phyloP scores from a whole-genome alignment of 208 protist species.

The Trypanosomatidae sp. region DNA sequence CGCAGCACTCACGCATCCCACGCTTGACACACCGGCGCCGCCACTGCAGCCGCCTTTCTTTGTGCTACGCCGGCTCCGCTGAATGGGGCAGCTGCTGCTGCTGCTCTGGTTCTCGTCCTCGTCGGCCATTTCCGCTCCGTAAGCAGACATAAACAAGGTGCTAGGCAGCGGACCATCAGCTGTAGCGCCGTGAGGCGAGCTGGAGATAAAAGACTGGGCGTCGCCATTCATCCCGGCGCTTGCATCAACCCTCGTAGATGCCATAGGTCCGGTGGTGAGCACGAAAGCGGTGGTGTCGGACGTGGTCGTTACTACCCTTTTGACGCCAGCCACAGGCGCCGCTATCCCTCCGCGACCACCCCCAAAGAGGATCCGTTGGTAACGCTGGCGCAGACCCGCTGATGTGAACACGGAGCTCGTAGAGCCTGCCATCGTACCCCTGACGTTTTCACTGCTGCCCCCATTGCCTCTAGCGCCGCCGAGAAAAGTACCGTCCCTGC shows the following conservation, averaged over 20 bases:
- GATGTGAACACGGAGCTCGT: constrained; percentile 20
- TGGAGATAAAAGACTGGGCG: background rate
- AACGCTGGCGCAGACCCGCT: constrained; percentile 26
- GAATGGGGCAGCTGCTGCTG: constrained; percentile 1
- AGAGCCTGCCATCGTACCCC: constrained; percentile 8
- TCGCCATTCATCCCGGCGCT: background rate
- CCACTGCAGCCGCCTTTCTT: background rate
- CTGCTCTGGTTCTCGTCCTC: constrained; percentile 22
- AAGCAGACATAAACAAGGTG: constrained; percentile 33
- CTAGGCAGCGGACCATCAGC: constrained; percentile 4
- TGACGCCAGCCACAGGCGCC: background rate
- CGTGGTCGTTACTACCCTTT: background rate
- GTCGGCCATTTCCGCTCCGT: constrained; percentile 24
- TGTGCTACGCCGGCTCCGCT: constrained; percentile 8
- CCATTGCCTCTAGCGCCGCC: constrained; percentile 8
- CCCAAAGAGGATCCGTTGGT: constrained; percentile 27
- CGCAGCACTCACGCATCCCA: background rate
- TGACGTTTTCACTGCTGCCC: constrained; percentile 4
- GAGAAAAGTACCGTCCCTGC: background rate
- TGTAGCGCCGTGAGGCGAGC: too few relatives aligned
- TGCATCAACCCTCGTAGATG: background rate
- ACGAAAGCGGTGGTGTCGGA: background rate
- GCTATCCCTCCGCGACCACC: constrained; percentile 8
- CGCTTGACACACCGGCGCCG: background rate
- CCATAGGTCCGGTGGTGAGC: background rate